Conservation (phyloP, 2,329 filamentous ascomycete species). For the Aspergillus pseudotamarii region DNA sequence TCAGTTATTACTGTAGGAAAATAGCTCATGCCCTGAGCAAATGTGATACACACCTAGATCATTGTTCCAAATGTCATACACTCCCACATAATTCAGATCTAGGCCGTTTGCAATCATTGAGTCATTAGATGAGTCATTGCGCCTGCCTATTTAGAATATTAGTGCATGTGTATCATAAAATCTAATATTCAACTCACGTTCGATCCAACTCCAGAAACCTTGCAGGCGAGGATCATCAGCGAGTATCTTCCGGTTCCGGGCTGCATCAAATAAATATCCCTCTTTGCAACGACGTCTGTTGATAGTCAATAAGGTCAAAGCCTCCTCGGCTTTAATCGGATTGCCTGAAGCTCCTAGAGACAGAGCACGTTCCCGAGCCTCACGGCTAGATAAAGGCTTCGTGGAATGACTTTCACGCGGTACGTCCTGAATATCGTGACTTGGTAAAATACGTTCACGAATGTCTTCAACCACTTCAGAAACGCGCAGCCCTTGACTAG, state of each 20-base stretch:
- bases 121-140: constrained; percentile 44
- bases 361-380: constrained; percentile 39
- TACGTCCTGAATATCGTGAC: constrained; percentile 16
- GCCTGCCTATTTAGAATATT: constrained; percentile 37
- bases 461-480: constrained; percentile 34
- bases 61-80: constrained; percentile 61
- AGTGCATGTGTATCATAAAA: constrained; percentile 7
- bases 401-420: constrained; percentile 1
- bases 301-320: constrained; percentile 45
- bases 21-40: not conserved
- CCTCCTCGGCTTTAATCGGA: constrained; percentile 40
- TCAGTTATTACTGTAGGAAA: not conserved
- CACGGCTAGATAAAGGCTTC: constrained; percentile 41
- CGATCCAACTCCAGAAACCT: constrained; percentile 62
- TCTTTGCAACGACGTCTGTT: constrained; percentile 55
- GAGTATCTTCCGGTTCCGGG: constrained; percentile 58
- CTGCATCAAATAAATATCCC: constrained; percentile 57
- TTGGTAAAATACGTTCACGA: constrained; percentile 26
- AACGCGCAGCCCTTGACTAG: constrained; percentile 29
- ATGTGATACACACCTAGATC: constrained; percentile 48
- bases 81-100: constrained; percentile 64
- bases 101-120: constrained; percentile 60
- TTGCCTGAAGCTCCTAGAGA: constrained; percentile 31
- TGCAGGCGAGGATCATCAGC: constrained; percentile 59
- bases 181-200: constrained; percentile 42